These are phyloP conservation scores for Furcasterigmium furcatum DNA, from an alignment of 2,329 filamentous ascomycete species.

Conservation along the genomic window DNA sequence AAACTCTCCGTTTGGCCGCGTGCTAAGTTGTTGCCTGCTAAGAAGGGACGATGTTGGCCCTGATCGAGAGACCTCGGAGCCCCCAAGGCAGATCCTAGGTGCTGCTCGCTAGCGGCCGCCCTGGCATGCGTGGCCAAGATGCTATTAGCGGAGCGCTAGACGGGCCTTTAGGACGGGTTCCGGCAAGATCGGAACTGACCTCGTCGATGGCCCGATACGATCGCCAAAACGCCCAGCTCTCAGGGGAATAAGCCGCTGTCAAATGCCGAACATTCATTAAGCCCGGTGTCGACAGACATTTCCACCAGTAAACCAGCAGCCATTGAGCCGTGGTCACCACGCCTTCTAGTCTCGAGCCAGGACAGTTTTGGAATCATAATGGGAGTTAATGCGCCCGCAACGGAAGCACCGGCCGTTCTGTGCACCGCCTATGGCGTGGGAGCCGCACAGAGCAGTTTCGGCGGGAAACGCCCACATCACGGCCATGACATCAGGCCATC, in stretches of 20 bases:
- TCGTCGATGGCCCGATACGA: background rate
- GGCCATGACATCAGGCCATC: background rate
- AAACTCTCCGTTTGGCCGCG: too few relatives aligned
- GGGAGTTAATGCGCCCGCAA: background rate
- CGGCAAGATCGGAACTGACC: background rate
- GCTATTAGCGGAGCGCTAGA: background rate
- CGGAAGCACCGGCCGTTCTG: background rate
- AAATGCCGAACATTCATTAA: background rate
- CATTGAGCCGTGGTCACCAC: background rate
- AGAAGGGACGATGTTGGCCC: background rate
- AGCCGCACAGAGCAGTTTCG: background rate
- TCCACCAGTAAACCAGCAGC: background rate
- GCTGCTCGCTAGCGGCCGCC: background rate
- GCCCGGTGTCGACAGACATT: too few relatives aligned
- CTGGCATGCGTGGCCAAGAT: background rate
- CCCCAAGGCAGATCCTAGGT: background rate
- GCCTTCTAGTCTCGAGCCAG: too few relatives aligned
- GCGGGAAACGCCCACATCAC: background rate
- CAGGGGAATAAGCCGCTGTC: background rate
- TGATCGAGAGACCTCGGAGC: background rate
- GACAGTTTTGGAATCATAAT: background rate
- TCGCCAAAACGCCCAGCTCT: background rate
- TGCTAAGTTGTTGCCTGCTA: too few relatives aligned
- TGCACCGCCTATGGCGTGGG: too few relatives aligned
- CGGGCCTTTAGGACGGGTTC: too few relatives aligned